Percentiles rank a stretch among this genome's conserved stretches.
Conservation (phyloP, 192 early-diverging fungal genomes). For the Entomortierella parvispora region DNA sequence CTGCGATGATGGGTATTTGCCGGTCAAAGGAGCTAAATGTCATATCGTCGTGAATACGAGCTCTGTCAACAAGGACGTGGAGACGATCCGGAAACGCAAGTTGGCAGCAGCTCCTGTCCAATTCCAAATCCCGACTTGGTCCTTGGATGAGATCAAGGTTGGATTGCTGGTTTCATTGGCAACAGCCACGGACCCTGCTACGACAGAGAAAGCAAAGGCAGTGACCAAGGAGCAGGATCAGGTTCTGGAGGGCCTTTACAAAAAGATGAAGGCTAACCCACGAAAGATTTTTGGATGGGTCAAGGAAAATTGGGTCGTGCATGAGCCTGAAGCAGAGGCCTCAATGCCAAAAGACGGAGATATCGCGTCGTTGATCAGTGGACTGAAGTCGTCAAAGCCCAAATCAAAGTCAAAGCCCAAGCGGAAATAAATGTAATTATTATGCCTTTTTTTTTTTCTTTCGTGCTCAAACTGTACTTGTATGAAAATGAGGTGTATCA, state of each 20-base stretch:
- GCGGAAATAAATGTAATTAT: too few relatives aligned
- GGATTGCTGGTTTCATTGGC: conserved; percentile 24
- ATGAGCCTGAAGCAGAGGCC: neutral
- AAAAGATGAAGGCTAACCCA: conserved; percentile 34
- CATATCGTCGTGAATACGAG: conserved; percentile 18
- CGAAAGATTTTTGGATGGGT: conserved; percentile 33
- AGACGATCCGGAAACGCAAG: conserved; percentile 29
- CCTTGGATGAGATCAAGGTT: conserved; percentile 28
- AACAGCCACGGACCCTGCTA: neutral
- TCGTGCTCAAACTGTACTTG: neutral
- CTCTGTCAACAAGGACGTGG: conserved; percentile 1
- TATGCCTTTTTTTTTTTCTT: too few relatives aligned
- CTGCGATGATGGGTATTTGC: conserved; percentile 44
- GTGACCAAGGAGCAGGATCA: conserved; percentile 17
- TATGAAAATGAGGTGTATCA: neutral
- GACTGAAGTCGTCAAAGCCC: too few relatives aligned
- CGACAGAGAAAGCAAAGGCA: neutral
- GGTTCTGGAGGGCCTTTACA: conserved; percentile 6
- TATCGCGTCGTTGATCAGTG: neutral
- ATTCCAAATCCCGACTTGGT: conserved; percentile 46
- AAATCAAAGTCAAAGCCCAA: too few relatives aligned
- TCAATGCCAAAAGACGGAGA: neutral
- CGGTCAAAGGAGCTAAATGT: conserved; percentile 21
- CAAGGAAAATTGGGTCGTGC: conserved; percentile 24
- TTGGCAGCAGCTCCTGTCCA: conserved; percentile 9